phyloP scores from a whole-genome alignment of 768 basidiomycete genomes.

The Leccinum subgranulosum region DNA sequence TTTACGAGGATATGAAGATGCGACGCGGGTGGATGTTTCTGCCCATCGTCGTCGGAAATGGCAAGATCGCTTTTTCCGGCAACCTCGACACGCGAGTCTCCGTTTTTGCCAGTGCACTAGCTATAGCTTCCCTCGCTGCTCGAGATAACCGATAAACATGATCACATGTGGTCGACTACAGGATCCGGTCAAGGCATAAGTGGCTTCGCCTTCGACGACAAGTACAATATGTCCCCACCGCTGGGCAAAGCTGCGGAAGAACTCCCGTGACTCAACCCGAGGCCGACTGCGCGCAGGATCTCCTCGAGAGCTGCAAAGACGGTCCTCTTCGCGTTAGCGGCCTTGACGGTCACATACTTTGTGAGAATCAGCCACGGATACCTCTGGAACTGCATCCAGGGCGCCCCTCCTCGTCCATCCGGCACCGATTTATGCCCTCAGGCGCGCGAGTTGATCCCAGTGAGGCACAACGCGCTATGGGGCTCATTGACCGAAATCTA shows the following conservation, averaged over 20 bases:
- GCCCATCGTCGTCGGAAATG: slow-evolving; percentile 17
- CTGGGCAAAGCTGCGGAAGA: slow-evolving; percentile 6
- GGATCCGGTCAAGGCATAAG: too few relatives aligned
- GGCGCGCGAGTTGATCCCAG: slow-evolving; percentile 29
- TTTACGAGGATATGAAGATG: slow-evolving; percentile 12
- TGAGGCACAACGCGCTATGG: slow-evolving; percentile 35
- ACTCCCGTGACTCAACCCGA: slow-evolving; percentile 11
- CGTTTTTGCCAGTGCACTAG: too few relatives aligned
- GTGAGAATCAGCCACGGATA: slow-evolving; percentile 2
- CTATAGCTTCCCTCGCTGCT: too few relatives aligned
- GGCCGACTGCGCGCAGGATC: background rate
- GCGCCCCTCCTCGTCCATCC: background rate
- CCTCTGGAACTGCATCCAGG: slow-evolving; percentile 4
- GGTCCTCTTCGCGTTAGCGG: slow-evolving; percentile 15
- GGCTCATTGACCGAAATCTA: slow-evolving; percentile 28
- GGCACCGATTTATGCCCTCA: slow-evolving; percentile 34
- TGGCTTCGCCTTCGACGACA: background rate
- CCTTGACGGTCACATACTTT: slow-evolving; percentile 16
- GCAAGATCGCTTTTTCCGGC: too few relatives aligned
- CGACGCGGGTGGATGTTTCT: slow-evolving; percentile 17
- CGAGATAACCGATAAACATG: too few relatives aligned
- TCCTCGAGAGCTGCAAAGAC: slow-evolving; percentile 12
- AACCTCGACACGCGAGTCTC: too few relatives aligned
- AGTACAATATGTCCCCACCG: slow-evolving; percentile 8
- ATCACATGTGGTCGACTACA: too few relatives aligned